These are phyloP conservation scores for Diplodia corticola DNA, from an alignment of 2,329 filamentous ascomycete genomes.

Conservation along the genomic window DNA sequence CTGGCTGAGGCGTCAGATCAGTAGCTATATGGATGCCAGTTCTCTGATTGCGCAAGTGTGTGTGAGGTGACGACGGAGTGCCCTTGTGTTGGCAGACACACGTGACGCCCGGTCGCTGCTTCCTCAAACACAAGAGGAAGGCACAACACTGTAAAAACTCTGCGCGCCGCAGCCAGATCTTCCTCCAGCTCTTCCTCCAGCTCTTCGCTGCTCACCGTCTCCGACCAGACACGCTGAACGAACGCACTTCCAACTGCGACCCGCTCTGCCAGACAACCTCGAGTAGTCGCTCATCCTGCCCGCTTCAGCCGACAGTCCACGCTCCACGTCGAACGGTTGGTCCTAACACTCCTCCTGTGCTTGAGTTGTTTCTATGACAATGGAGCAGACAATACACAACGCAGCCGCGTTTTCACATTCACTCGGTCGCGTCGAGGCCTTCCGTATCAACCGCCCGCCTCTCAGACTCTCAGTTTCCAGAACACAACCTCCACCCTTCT, in stretches of 20 bases:
- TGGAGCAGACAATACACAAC: not conserved
- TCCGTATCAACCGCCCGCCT: too few species aligned
- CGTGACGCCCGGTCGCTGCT: too few species aligned
- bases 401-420: too few species aligned
- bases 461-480: not conserved
- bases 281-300: not conserved
- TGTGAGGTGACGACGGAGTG: too few species aligned
- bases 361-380: not conserved
- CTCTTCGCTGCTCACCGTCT: not conserved
- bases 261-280: not conserved
- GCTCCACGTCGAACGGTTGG: not conserved
- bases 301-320: not conserved
- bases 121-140: too few species aligned
- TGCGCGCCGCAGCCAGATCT: too few species aligned
- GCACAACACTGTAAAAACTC: too few species aligned
- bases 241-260: not conserved
- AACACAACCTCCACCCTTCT: not conserved
- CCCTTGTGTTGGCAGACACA: too few species aligned
- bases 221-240: not conserved
- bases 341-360: not conserved
- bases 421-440: too few species aligned
- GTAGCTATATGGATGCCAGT: too few species aligned
- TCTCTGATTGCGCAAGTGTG: too few species aligned
- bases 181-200: not conserved
- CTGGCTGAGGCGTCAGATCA: too few species aligned